A percentile compares a stretch with the other conserved stretches of the same genome.
Evolutionary conservation across 306 rosid species (phyloP).

Genomic region (Rubus idaeus): DNA sequence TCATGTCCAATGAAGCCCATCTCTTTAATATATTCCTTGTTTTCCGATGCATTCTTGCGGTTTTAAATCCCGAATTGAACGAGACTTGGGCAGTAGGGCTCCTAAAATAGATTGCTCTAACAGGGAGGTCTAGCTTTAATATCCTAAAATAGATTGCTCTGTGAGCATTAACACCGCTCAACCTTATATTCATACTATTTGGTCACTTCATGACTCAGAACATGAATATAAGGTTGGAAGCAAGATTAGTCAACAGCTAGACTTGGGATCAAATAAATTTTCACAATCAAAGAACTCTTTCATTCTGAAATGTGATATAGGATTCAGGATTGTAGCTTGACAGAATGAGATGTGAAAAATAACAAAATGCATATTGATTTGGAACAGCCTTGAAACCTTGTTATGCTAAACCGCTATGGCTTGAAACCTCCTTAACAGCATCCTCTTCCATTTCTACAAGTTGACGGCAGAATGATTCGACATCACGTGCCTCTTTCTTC

Average conservation of each 20-base stretch:
- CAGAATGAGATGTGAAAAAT: too few relatives aligned
- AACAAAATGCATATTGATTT: background rate
- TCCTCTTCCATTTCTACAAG: constrained; percentile 87
- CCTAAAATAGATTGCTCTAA: background rate
- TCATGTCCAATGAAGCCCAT: background rate
- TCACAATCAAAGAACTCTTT: background rate
- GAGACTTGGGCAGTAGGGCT: background rate
- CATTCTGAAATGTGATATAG: background rate
- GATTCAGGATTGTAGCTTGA: too few relatives aligned
- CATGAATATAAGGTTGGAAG: background rate
- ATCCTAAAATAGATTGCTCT: background rate
- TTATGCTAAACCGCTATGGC: constrained; percentile 60
- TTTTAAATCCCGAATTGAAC: background rate
- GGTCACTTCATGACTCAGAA: background rate
- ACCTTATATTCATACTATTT: too few relatives aligned
- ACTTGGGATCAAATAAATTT: too few relatives aligned
- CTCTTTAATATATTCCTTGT: background rate
- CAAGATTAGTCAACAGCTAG: background rate
- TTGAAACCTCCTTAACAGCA: constrained; percentile 56
- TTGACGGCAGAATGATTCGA: constrained; percentile 66
- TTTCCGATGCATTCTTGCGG: background rate
- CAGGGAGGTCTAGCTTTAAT: background rate
- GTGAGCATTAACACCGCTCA: too few relatives aligned
- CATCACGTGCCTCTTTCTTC: constrained; percentile 56
- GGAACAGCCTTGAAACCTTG: background rate